These are phyloP conservation scores for Arabidopsis hybrid DNA, from an alignment of 441 rosid species.

Conservation along the genomic window DNA sequence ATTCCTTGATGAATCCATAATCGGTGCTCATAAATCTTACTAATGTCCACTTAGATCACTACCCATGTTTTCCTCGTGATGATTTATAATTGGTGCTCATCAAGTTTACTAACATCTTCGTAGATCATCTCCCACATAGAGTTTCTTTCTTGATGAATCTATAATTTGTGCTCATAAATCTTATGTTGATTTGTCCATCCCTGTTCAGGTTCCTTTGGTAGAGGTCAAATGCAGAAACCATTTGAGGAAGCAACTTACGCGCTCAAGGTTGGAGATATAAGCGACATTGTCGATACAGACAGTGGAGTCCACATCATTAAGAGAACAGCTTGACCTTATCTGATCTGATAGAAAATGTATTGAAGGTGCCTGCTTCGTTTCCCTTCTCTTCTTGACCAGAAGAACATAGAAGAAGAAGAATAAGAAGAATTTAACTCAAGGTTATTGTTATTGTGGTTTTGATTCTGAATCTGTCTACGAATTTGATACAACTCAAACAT, in stretches of 20 bases:
- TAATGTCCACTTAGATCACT: neutral
- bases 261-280: constrained; percentile 86
- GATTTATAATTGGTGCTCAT: no score
- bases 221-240: constrained; percentile 98
- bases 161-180: no score
- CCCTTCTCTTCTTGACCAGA: constrained; percentile 9
- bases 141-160: no score
- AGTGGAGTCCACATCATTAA: constrained; percentile 92
- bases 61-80: neutral
- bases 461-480: neutral
- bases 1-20: neutral
- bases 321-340: constrained; percentile 77
- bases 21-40: neutral
- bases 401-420: no score
- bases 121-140: neutral
- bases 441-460: constrained; percentile 28
- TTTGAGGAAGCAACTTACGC: constrained; percentile 33
- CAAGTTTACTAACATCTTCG: no score
- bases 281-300: constrained; percentile 92
- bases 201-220: constrained; percentile 76
- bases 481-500: neutral
- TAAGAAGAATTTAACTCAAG: constrained; percentile 8
- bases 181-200: neutral
- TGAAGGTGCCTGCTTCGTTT: constrained; percentile 2
- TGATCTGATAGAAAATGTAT: neutral